Evolutionary conservation across 1,284 basidiomycete genomes (phyloP), one percentile per base, ranked within the genome.

Genomic region (Trametes versicolor): DNA sequence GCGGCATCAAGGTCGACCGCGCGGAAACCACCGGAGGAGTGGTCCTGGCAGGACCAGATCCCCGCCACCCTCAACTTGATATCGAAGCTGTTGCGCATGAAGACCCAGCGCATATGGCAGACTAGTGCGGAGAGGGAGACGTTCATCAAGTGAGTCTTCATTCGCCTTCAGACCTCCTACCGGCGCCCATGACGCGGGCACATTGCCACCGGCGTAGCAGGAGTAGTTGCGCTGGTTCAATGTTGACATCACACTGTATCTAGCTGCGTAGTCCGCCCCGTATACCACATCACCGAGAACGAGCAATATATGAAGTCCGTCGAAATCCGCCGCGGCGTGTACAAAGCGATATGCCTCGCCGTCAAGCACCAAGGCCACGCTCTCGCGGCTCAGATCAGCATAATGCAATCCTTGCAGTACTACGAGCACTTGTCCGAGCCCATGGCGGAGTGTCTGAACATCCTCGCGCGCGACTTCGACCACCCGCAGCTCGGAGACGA

Each of bases 341-440:
- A 94, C 84, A 94, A 95, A 73, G 90, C 97, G 70, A 91, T 99
- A 67, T 98, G 96, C 77, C 81, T 93, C 55, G 93, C 96, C 0
- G 95, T 98, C 69, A 99, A 98, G 75, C 89, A 92, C 69, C 96
- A 99, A 70, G 89, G 87, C 1, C 97, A 99, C 71, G 85, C 88
- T 0, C 89, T 93, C 64, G 89, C 89, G 52, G 93, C 93, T 0
- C 96, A 98, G 74, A 97, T 95, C 61, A 89, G 87, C 66, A 95
- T 99, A 77, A 92, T 97, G 78, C 96, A 98, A 76, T 90, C 88
- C 61, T 82, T 99, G 15, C 96, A 97, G 66, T 98, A 97, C 78
- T 95, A 92, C 73, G 97, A 99, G 73, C 97, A 99, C 76, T 87
- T 98, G 32, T 89, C 94, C 0, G 97, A 99, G 74, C 91, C 93